These are phyloP conservation scores for Fraxinus floribunda DNA, from an alignment of 305 asterid genomes.

Conservation along the genomic window DNA sequence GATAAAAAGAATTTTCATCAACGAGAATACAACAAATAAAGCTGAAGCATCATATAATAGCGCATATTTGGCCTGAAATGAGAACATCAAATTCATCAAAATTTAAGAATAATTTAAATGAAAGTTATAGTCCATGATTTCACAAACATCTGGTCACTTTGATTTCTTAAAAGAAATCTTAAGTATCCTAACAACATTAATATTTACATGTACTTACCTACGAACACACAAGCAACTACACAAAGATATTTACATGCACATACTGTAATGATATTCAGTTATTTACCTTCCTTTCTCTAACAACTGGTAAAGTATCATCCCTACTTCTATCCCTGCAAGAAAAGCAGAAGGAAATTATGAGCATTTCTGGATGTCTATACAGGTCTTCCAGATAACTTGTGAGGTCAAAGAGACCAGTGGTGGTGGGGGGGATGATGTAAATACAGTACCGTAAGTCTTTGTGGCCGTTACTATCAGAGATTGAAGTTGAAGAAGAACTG, in stretches of 20 bases:
- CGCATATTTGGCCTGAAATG: neutral
- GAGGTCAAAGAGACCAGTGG: neutral
- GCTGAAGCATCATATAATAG: neutral
- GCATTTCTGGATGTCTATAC: conserved; percentile 3
- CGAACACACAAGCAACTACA: neutral
- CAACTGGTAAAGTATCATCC: conserved; percentile 47
- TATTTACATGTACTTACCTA: neutral
- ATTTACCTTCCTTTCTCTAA: conserved; percentile 80
- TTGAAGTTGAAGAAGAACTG: conserved; percentile 34
- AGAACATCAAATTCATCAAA: neutral
- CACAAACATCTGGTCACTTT: neutral
- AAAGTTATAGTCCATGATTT: neutral
- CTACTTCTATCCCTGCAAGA: conserved; percentile 51
- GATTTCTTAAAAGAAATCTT: neutral
- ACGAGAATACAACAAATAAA: neutral
- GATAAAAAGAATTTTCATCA: conserved; percentile 18
- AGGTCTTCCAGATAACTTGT: neutral
- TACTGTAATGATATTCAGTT: neutral
- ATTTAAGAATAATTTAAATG: conserved; percentile 7
- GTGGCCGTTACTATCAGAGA: conserved; percentile 52
- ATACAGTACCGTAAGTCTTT: conserved; percentile 56
- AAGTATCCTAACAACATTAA: neutral
- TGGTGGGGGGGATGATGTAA: neutral
- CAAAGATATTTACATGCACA: neutral
- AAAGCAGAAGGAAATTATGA: conserved; percentile 17